Conservation (phyloP, 2,329 filamentous ascomycete species). For the Phyllosticta paracitricarpa region DNA sequence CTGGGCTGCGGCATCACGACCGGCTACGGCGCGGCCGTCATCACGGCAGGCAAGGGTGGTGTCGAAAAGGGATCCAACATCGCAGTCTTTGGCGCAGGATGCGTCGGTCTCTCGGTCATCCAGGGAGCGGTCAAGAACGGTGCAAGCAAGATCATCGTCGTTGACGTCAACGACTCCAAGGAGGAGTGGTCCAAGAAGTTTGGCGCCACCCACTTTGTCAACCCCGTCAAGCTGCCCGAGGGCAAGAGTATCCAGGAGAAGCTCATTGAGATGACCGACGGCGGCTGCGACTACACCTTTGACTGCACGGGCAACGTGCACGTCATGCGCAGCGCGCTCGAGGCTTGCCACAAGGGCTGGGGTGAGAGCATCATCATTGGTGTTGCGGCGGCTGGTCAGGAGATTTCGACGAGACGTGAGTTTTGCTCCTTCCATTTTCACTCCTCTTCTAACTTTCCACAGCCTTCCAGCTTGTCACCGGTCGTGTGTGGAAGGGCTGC, state of each 20-base stretch:
- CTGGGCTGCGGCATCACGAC: constrained; percentile 98
- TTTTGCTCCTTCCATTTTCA: constrained; percentile 18
- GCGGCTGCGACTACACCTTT: constrained; percentile 97
- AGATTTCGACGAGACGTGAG: constrained; percentile 88
- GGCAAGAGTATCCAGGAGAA: constrained; percentile 80
- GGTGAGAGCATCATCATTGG: constrained; percentile 96
- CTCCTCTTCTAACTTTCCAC: constrained; percentile 10
- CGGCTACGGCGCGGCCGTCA: constrained; percentile 88
- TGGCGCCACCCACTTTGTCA: constrained; percentile 93
- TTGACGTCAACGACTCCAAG: constrained; percentile 79
- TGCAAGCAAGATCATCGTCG: constrained; percentile 66
- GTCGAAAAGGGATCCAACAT: constrained; percentile 84
- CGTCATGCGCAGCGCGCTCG: constrained; percentile 90
- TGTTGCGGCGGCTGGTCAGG: constrained; percentile 90
- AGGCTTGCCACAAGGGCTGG: constrained; percentile 99
- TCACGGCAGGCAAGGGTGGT: constrained; percentile 60
- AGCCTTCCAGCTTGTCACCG: constrained; percentile 98
- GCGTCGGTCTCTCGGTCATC: constrained; percentile 88
- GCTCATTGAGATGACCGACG: constrained; percentile 94
- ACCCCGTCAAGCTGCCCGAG: constrained; percentile 57
- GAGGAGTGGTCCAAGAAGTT: constrained; percentile 91
- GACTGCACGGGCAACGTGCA: constrained; percentile 96
- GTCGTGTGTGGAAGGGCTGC: constrained; percentile 94
- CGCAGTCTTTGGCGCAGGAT: constrained; percentile 90
- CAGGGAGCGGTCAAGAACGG: constrained; percentile 84